A percentile compares a stretch with the other conserved stretches of the same genome.
Conservation (phyloP, 345 rosid genomes). For the Kernera saxatilis region DNA sequence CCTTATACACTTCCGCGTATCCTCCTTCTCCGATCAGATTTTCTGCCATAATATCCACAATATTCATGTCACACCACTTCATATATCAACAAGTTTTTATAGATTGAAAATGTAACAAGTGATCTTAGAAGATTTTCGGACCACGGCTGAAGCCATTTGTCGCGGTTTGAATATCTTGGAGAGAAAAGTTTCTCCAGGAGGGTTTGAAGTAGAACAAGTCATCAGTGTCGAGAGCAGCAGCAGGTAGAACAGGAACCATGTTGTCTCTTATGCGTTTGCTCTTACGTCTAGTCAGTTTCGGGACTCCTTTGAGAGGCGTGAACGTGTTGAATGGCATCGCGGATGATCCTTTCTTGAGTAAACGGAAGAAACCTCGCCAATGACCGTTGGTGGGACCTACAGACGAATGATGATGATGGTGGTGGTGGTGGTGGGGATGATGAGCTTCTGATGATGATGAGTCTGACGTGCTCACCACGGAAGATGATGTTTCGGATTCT, state of each 20-base stretch:
- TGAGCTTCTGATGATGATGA: conserved; percentile 35
- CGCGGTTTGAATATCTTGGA: conserved; percentile 61
- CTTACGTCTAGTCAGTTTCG: conserved; percentile 64
- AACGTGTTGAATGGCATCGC: conserved; percentile 41
- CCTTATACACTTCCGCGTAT: conserved; percentile 84
- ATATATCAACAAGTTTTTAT: not conserved
- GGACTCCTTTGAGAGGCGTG: conserved; percentile 39
- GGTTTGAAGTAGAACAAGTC: conserved; percentile 62
- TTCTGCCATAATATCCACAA: conserved; percentile 35
- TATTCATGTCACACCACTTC: not conserved
- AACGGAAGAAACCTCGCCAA: conserved; percentile 56
- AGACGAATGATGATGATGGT: conserved; percentile 11
- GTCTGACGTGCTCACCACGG: conserved; percentile 55
- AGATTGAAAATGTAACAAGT: not conserved
- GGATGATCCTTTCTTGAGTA: conserved; percentile 55
- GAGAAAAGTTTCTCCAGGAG: conserved; percentile 70
- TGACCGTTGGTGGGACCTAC: conserved; percentile 20
- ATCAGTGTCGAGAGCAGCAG: conserved; percentile 52
- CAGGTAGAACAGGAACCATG: conserved; percentile 37
- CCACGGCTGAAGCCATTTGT: conserved; percentile 69
- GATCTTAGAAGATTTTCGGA: conserved; percentile 13
- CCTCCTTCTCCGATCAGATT: conserved; percentile 91
- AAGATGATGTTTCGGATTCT: conserved; percentile 39
- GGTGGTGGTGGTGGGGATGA: not conserved
- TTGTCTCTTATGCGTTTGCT: conserved; percentile 55